A percentile compares a stretch with the other conserved stretches of the same genome.
Conservation (phyloP, 805 yeast species). For the Lipomyces sp. region DNA sequence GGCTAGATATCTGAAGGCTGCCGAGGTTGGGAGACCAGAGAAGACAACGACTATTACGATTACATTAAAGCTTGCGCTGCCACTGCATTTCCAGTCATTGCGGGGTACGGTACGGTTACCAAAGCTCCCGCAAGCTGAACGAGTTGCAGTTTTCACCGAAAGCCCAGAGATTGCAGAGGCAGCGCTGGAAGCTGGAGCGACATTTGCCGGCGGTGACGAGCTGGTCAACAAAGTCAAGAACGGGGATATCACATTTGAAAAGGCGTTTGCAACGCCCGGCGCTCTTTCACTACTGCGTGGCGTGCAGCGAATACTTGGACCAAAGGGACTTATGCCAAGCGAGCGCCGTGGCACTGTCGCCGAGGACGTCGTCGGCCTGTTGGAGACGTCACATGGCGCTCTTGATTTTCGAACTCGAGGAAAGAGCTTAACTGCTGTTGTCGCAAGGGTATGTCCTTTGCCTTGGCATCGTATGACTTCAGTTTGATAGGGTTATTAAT, state of each 20-base stretch:
- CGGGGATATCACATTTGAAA: conserved; percentile 64
- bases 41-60: conserved; percentile 72
- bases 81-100: conserved; percentile 76
- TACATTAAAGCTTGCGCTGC: conserved; percentile 67
- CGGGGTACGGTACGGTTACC: conserved; percentile 76
- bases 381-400: conserved; percentile 12
- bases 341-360: conserved; percentile 82
- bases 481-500: not conserved
- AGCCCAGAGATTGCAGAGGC: conserved; percentile 57
- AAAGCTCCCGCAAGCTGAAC: conserved; percentile 67
- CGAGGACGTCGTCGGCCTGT: conserved; percentile 18
- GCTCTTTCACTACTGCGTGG: conserved; percentile 63
- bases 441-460: conserved; percentile 27
- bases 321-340: conserved; percentile 85
- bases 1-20: conserved; percentile 77
- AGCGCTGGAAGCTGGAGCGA: conserved; percentile 65
- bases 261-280: conserved; percentile 85
- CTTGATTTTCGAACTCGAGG: conserved; percentile 19
- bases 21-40: conserved; percentile 84
- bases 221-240: conserved; percentile 66
- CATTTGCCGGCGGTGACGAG: conserved; percentile 72
- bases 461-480: not conserved
- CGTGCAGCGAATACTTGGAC: conserved; percentile 83
- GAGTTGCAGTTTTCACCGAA: conserved; percentile 70
- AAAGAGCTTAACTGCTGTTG: conserved; percentile 5